Evolutionary conservation across 139 green algal species (phyloP).

Genomic region (Chlamydomonas eustigma): DNA sequence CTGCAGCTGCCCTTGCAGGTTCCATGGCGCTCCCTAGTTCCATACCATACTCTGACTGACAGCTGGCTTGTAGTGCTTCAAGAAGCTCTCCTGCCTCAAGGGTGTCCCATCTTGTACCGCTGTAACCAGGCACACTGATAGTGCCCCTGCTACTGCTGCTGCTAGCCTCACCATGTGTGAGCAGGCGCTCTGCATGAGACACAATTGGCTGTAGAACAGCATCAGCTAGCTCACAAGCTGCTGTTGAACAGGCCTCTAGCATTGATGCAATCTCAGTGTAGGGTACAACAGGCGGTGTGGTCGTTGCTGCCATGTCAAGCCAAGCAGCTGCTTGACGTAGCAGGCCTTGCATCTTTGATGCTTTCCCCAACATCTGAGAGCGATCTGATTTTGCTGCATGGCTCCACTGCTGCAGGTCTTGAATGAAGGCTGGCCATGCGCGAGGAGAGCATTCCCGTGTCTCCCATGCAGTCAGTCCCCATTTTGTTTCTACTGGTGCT

Average conservation of each 20-base stretch:
- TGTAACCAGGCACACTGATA: neutral
- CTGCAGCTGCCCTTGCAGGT: neutral
- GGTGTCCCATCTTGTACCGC: neutral
- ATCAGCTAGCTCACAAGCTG: neutral
- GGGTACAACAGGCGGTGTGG: neutral
- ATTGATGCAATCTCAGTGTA: neutral
- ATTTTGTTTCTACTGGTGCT: neutral
- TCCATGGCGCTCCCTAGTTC: neutral
- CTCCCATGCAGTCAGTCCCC: neutral
- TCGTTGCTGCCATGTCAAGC: neutral
- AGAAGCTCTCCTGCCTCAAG: constrained; percentile 1
- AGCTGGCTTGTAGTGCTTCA: neutral
- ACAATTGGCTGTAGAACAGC: constrained; percentile 7
- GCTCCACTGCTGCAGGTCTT: constrained; percentile 4
- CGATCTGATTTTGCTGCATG: no score
- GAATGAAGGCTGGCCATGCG: neutral
- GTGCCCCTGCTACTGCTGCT: constrained; percentile 2
- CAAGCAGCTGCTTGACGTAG: neutral
- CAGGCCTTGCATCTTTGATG: neutral
- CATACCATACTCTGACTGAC: neutral
- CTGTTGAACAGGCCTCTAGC: neutral
- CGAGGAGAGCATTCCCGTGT: neutral
- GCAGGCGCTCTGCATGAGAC: neutral
- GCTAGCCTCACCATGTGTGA: constrained; percentile 1
- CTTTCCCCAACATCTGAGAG: neutral